Conservation (phyloP, 768 basidiomycete species). For the Russula compacta region DNA sequence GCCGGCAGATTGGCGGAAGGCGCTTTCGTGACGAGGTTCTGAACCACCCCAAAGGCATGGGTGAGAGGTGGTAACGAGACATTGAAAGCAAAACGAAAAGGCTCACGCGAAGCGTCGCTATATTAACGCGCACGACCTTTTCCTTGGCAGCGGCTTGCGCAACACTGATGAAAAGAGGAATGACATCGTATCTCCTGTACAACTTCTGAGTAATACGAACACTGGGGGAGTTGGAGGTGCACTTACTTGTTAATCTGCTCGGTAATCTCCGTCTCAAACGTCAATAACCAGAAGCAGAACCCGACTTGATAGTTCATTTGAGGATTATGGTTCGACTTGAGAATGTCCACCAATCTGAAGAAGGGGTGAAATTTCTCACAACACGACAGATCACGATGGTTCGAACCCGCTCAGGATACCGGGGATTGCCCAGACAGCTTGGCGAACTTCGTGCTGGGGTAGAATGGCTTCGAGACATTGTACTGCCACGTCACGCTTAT, state of each 20-base stretch:
- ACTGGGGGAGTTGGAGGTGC: neutral
- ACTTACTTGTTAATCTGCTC: conserved; percentile 80
- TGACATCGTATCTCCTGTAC: conserved; percentile 76
- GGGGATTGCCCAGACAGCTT: conserved; percentile 70
- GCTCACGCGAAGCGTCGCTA: conserved; percentile 81
- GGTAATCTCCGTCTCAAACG: conserved; percentile 81
- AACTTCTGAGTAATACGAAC: neutral
- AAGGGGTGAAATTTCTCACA: neutral
- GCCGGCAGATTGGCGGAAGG: conserved; percentile 83
- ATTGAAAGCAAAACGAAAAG: neutral
- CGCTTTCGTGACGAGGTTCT: conserved; percentile 89
- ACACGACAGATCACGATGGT: conserved; percentile 15
- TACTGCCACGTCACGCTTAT: conserved; percentile 82
- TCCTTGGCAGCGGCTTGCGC: conserved; percentile 91
- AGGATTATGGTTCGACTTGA: conserved; percentile 72
- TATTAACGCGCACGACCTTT: conserved; percentile 88
- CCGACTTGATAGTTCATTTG: conserved; percentile 95
- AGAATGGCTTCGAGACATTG: conserved; percentile 85
- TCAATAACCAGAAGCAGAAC: conserved; percentile 89
- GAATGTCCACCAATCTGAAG: conserved; percentile 68
- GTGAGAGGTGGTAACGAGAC: neutral
- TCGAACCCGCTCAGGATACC: conserved; percentile 58
- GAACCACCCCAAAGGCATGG: conserved; percentile 7
- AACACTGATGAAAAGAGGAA: conserved; percentile 73
- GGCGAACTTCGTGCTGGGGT: conserved; percentile 69